phyloP scores from a whole-genome alignment of 1,284 basidiomycete species.

The Heterobasidion occidentale region DNA sequence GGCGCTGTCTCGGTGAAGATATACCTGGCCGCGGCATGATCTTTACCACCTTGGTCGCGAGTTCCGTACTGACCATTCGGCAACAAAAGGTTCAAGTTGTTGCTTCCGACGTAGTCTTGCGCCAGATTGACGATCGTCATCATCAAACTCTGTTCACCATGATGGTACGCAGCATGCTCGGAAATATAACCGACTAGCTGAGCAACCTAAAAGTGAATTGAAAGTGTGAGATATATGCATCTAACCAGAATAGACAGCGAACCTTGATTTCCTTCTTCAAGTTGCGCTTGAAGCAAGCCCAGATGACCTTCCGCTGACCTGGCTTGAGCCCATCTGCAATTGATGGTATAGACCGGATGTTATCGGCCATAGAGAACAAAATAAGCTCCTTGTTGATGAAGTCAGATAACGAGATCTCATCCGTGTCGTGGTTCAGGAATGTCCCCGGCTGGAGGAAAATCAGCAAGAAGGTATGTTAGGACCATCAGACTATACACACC shows the following conservation, averaged over 20 bases:
- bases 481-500: slow-evolving; percentile 27
- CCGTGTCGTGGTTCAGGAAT: slow-evolving; percentile 84
- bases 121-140: slow-evolving; percentile 92
- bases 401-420: slow-evolving; percentile 84
- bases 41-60: slow-evolving; percentile 84
- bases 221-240: not conserved
- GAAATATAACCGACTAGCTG: slow-evolving; percentile 94
- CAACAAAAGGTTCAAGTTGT: slow-evolving; percentile 88
- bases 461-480: slow-evolving; percentile 3
- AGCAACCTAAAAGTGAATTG: slow-evolving; percentile 53
- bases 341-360: slow-evolving; percentile 92
- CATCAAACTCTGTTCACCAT: slow-evolving; percentile 85
- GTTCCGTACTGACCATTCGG: slow-evolving; percentile 98
- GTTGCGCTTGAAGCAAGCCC: slow-evolving; percentile 93
- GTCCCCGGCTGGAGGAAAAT: slow-evolving; percentile 72
- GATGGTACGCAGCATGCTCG: slow-evolving; percentile 95
- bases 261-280: slow-evolving; percentile 91
- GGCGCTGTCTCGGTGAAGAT: slow-evolving; percentile 84
- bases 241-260: slow-evolving; percentile 1
- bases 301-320: slow-evolving; percentile 97
- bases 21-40: slow-evolving; percentile 95
- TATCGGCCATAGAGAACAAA: slow-evolving; percentile 99
- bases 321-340: slow-evolving; percentile 95
- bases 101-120: slow-evolving; percentile 92
- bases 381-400: slow-evolving; percentile 99